Conservation (phyloP, 768 basidiomycete species). For the Termitomyces sp. region DNA sequence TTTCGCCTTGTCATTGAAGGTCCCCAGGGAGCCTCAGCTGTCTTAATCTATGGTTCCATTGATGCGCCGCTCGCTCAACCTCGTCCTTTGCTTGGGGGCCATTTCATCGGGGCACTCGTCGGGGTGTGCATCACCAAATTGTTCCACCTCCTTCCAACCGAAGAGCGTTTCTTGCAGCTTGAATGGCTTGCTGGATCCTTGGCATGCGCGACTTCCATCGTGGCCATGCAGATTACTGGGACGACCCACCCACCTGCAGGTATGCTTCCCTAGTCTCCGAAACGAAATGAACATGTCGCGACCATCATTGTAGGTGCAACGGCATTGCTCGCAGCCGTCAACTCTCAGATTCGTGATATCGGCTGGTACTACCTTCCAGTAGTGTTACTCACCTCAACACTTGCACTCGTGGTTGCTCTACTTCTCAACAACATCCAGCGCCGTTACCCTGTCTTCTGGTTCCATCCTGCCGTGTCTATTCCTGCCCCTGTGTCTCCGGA, state of each 20-base stretch:
- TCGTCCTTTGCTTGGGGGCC: constrained; percentile 43
- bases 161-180: constrained; percentile 35
- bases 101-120: constrained; percentile 42
- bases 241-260: constrained; percentile 54
- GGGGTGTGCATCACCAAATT: constrained; percentile 49
- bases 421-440: constrained; percentile 46
- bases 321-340: constrained; percentile 42
- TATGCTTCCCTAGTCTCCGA: constrained; percentile 4
- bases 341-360: constrained; percentile 32
- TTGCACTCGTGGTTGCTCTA: constrained; percentile 40
- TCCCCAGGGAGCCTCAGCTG: constrained; percentile 48
- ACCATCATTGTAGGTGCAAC: constrained; percentile 36
- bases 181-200: constrained; percentile 45
- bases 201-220: constrained; percentile 34
- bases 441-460: constrained; percentile 46
- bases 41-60: constrained; percentile 48
- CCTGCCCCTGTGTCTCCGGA: constrained; percentile 13
- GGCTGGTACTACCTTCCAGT: constrained; percentile 52
- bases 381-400: constrained; percentile 38
- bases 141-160: constrained; percentile 38
- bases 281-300: background rate
- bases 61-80: constrained; percentile 51
- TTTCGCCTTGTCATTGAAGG: background rate
- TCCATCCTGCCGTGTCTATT: constrained; percentile 17
- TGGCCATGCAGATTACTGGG: constrained; percentile 46